Percentiles rank a stretch among this genome's conserved stretches.
phyloP scores from a whole-genome alignment of 1,139 yeast genomes.

The Kurtzmaniella quercitrusa region DNA sequence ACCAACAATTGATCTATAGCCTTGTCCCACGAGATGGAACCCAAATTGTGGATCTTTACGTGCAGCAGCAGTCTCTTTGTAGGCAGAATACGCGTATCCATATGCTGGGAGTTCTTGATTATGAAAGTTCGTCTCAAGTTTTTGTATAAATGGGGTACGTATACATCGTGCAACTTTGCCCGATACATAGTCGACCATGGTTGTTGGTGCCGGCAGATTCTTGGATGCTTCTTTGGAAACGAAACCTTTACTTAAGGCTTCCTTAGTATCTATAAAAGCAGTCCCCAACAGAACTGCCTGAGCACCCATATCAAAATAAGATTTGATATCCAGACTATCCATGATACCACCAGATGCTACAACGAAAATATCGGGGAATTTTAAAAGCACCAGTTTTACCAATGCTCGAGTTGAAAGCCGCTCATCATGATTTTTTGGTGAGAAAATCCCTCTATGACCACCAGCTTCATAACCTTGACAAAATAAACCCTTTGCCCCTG shows the following conservation, averaged over 20 bases:
- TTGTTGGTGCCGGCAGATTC: constrained; percentile 17
- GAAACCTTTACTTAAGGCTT: constrained; percentile 21
- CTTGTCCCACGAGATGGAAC: constrained; percentile 33
- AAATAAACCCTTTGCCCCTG: constrained; percentile 37
- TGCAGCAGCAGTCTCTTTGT: constrained; percentile 19
- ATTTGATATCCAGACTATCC: constrained; percentile 20
- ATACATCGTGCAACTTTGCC: constrained; percentile 39
- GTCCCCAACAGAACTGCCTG: constrained; percentile 48
- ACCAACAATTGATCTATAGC: constrained; percentile 15
- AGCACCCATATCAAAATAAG: constrained; percentile 32
- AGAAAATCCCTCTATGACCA: constrained; percentile 47
- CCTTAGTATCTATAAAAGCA: constrained; percentile 35
- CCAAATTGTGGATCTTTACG: constrained; percentile 18
- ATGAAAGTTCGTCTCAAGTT: constrained; percentile 7
- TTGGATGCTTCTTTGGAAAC: constrained; percentile 10
- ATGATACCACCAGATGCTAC: constrained; percentile 49
- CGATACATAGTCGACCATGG: constrained; percentile 32
- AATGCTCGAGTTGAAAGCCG: constrained; percentile 31
- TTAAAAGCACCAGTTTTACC: constrained; percentile 20
- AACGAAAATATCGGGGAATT: constrained; percentile 20
- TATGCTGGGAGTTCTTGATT: constrained; percentile 27
- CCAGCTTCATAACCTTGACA: constrained; percentile 55
- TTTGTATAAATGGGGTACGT: constrained; percentile 26
- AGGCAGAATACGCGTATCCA: constrained; percentile 33
- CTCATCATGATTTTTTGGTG: constrained; percentile 24